phyloP scores from a whole-genome alignment of 371 early-diverging fungal genomes.

The Actinomucor elegans region DNA sequence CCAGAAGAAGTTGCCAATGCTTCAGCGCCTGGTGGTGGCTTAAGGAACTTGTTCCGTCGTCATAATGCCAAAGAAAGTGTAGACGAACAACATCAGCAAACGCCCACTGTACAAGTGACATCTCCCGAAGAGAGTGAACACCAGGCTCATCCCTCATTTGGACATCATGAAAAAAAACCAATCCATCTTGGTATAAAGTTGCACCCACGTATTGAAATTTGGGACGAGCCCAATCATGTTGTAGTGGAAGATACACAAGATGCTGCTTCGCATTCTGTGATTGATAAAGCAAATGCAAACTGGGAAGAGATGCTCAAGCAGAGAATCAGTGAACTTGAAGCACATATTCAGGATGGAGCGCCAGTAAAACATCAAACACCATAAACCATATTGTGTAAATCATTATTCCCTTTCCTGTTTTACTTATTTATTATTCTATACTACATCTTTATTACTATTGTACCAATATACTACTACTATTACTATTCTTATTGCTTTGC shows the following conservation, averaged over 20 bases:
- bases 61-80: constrained; percentile 11
- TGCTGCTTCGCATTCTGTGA: constrained; percentile 18
- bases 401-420: constrained; percentile 2
- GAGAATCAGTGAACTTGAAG: constrained; percentile 20
- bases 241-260: constrained; percentile 34
- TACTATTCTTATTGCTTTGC: too few species aligned
- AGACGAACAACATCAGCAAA: not conserved
- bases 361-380: not conserved
- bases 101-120: not conserved
- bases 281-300: constrained; percentile 31
- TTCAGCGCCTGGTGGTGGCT: constrained; percentile 7
- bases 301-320: constrained; percentile 27
- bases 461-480: too few species aligned
- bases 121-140: not conserved
- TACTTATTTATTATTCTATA: too few species aligned
- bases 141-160: not conserved
- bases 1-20: not conserved
- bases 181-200: constrained; percentile 5
- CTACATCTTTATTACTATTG: too few species aligned
- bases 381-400: not conserved
- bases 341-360: constrained; percentile 3
- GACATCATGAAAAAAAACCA: not conserved
- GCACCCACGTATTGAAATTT: constrained; percentile 37
- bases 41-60: constrained; percentile 34
- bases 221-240: constrained; percentile 38